Conservation (phyloP, 202 grass and related monocot genomes). For the Sporobolus alterniflorus region DNA sequence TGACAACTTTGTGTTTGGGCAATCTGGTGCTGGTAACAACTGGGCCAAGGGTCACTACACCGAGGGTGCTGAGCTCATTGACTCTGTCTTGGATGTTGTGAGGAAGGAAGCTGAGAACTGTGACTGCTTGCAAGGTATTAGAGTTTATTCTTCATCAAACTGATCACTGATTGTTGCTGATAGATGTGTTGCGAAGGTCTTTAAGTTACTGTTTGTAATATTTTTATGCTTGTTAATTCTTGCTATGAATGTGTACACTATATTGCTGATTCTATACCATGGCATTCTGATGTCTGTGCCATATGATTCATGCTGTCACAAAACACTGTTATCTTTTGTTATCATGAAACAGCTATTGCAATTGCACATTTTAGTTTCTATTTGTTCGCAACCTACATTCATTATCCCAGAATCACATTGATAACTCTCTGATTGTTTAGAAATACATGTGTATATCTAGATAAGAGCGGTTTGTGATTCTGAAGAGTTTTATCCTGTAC, state of each 20-base stretch:
- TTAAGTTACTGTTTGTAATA: not conserved
- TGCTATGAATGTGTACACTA: not conserved
- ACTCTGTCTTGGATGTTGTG: constrained; percentile 76
- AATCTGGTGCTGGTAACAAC: constrained; percentile 79
- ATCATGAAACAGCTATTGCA: not conserved
- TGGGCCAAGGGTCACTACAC: constrained; percentile 95
- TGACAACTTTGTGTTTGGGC: constrained; percentile 75
- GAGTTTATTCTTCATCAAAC: not conserved
- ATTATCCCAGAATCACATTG: not conserved
- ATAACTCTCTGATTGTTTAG: not conserved
- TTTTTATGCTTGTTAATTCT: not conserved
- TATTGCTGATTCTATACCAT: not conserved
- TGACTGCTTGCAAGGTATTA: constrained; percentile 77
- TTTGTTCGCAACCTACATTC: not conserved
- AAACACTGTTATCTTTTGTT: too few species aligned
- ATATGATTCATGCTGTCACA: too few species aligned
- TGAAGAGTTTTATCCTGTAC: not conserved
- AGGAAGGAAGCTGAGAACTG: constrained; percentile 91
- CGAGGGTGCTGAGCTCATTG: constrained; percentile 75
- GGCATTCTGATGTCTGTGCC: too few species aligned
- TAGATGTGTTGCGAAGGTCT: not conserved
- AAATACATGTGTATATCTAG: not conserved
- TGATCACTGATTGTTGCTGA: not conserved
- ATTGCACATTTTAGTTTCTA: not conserved
- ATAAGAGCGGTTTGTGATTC: not conserved